Percentiles rank a stretch among this genome's conserved stretches.
These are phyloP conservation scores for Arthrobotrys musiformis DNA, from an alignment of 2,329 filamentous ascomycete species.

Conservation along the genomic window DNA sequence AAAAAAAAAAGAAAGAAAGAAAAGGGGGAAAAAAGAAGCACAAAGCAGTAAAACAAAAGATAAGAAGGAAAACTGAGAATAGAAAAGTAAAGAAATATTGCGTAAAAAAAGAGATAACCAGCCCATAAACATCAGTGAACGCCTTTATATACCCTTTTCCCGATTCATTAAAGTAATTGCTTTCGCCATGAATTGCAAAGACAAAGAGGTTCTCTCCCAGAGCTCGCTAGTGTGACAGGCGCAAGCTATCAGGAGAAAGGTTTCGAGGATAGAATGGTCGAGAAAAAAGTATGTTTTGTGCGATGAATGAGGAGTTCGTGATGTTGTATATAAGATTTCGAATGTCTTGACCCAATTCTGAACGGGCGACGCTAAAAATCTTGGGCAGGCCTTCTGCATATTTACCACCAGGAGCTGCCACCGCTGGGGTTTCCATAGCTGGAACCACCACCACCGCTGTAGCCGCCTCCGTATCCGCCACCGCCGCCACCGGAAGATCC, in stretches of 20 bases:
- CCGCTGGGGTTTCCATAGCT: slow-evolving; percentile 77
- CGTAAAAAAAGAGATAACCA: slow-evolving; percentile 54
- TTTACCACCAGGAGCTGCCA: slow-evolving; percentile 76
- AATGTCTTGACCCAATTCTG: slow-evolving; percentile 21
- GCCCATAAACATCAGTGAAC: slow-evolving; percentile 55
- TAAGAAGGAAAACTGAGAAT: slow-evolving; percentile 56
- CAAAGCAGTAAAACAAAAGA: slow-evolving; percentile 59
- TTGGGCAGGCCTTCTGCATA: slow-evolving; percentile 39
- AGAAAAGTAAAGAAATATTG: slow-evolving; percentile 44
- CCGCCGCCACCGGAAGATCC: slow-evolving; percentile 65
- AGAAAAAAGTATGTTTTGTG: slow-evolving; percentile 58
- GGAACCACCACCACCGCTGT: slow-evolving; percentile 58
- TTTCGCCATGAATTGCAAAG: slow-evolving; percentile 55
- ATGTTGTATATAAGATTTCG: slow-evolving; percentile 43
- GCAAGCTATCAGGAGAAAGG: slow-evolving; percentile 56
- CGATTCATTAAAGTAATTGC: slow-evolving; percentile 54
- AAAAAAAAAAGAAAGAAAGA: slow-evolving; percentile 58
- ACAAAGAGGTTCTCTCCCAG: slow-evolving; percentile 34
- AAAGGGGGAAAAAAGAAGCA: slow-evolving; percentile 57
- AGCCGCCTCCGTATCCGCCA: slow-evolving; percentile 53
- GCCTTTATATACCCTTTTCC: slow-evolving; percentile 65
- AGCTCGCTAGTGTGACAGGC: slow-evolving; percentile 21
- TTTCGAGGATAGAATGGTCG: slow-evolving; percentile 56
- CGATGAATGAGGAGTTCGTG: slow-evolving; percentile 41
- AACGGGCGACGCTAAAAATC: slow-evolving; percentile 40